These are phyloP conservation scores for Straminergon stramineum DNA, from an alignment of 225 moss, liverwort and hornwort genomes.

Conservation along the genomic window DNA sequence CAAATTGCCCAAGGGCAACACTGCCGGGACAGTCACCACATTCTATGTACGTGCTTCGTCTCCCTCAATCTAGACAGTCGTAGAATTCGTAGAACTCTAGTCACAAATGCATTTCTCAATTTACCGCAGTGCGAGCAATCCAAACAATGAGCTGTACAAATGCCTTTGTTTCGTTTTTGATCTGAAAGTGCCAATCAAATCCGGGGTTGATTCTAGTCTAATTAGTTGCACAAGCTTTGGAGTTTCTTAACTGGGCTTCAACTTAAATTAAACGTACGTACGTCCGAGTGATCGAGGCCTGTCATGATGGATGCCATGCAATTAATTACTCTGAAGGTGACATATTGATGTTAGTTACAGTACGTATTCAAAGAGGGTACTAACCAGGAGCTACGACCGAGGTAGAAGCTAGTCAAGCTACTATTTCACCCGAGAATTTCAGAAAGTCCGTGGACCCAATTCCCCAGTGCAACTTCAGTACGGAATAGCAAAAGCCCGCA, in stretches of 20 bases:
- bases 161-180: neutral
- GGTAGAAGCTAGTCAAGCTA: neutral
- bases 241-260: neutral
- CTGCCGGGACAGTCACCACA: constrained; percentile 13
- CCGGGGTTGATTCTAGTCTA: neutral
- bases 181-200: neutral
- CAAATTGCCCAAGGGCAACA: constrained; percentile 9
- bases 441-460: neutral
- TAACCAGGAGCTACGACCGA: neutral
- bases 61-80: neutral
- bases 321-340: neutral
- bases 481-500: neutral
- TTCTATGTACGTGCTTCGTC: constrained; percentile 6
- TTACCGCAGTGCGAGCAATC: neutral
- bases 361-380: neutral
- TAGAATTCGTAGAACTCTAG: neutral
- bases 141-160: neutral
- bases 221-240: neutral
- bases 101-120: neutral
- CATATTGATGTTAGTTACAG: neutral
- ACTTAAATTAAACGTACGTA: neutral
- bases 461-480: neutral
- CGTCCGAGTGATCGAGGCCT: neutral
- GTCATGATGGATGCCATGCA: neutral
- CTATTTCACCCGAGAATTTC: neutral